Percentiles rank a stretch among this genome's conserved stretches.
Evolutionary conservation across 1,284 basidiomycete genomes (phyloP).

Genomic region (Apiotrichum sp.): DNA sequence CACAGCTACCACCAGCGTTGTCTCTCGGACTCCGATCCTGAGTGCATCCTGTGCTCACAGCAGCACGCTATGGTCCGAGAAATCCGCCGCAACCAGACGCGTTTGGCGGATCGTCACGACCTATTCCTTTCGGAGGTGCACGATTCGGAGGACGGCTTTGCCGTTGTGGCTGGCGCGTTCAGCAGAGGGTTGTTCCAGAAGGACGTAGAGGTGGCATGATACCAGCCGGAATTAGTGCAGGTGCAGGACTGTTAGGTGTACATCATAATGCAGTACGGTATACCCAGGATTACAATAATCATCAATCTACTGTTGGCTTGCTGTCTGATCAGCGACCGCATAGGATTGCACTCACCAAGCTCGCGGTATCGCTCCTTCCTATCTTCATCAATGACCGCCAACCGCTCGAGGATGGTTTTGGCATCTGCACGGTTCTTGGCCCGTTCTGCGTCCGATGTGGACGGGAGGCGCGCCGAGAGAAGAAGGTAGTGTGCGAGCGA

Average conservation of each 20-base stretch:
- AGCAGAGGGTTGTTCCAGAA: constrained; percentile 56
- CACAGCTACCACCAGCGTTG: constrained; percentile 95
- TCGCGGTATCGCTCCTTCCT: constrained; percentile 44
- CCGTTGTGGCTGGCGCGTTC: constrained; percentile 72
- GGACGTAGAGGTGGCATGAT: constrained; percentile 1
- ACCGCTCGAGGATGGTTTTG: constrained; percentile 25
- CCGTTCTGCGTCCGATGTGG: constrained; percentile 8
- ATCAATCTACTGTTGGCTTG: constrained; percentile 3
- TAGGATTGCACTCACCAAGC: constrained; percentile 23
- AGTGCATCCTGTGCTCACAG: constrained; percentile 80
- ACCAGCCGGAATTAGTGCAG: constrained; percentile 36
- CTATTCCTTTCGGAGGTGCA: constrained; percentile 79
- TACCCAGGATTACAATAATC: constrained; percentile 3
- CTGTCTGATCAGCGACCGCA: constrained; percentile 3
- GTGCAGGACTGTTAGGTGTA: not conserved
- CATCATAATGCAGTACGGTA: not conserved
- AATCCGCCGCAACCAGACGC: constrained; percentile 74
- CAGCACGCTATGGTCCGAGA: constrained; percentile 85
- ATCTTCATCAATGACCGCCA: constrained; percentile 40
- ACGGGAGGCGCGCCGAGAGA: constrained; percentile 20
- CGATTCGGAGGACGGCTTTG: constrained; percentile 76
- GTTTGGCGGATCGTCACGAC: constrained; percentile 76
- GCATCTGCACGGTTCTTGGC: constrained; percentile 23
- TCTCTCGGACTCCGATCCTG: constrained; percentile 72
- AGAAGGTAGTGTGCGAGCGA: constrained; percentile 71